phyloP scores from a whole-genome alignment of 192 early-diverging fungal genomes.

The Oehlia diaphana region DNA sequence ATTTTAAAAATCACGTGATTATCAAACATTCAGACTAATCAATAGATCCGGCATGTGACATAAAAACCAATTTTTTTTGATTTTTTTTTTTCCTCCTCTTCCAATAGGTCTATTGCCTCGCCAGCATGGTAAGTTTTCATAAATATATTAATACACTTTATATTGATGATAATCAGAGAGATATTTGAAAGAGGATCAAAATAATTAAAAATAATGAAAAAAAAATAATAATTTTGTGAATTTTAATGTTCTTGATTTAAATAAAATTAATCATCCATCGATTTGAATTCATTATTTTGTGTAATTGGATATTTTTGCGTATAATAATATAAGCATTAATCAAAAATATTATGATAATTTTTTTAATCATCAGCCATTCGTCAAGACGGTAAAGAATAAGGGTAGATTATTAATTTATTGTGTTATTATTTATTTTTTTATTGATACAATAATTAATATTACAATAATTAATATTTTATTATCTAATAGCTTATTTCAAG shows the following conservation, averaged over 20 bases:
- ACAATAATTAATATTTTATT: neutral
- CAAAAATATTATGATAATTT: neutral
- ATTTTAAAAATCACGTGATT: too few relatives aligned
- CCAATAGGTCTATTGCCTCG: constrained; percentile 19
- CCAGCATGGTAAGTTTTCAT: constrained; percentile 6
- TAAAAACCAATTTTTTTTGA: neutral
- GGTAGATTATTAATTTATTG: constrained; percentile 2
- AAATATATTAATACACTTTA: neutral
- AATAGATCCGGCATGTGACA: neutral
- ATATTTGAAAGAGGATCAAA: neutral
- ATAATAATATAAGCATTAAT: neutral
- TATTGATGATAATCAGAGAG: neutral
- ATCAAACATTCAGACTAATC: neutral
- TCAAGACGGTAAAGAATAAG: constrained; percentile 94
- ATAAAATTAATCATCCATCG: too few relatives aligned
- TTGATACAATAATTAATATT: neutral
- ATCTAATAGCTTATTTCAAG: constrained; percentile 88
- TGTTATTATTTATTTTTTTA: neutral
- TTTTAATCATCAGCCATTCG: constrained; percentile 56
- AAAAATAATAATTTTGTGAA: too few relatives aligned
- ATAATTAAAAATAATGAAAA: neutral
- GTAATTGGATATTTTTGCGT: neutral
- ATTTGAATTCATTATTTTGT: neutral
- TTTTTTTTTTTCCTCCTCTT: neutral
- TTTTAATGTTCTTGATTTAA: too few relatives aligned